Percentiles rank a stretch among this genome's conserved stretches.
phyloP scores from a whole-genome alignment of 305 asterid genomes.

The Salvia sclarea region DNA sequence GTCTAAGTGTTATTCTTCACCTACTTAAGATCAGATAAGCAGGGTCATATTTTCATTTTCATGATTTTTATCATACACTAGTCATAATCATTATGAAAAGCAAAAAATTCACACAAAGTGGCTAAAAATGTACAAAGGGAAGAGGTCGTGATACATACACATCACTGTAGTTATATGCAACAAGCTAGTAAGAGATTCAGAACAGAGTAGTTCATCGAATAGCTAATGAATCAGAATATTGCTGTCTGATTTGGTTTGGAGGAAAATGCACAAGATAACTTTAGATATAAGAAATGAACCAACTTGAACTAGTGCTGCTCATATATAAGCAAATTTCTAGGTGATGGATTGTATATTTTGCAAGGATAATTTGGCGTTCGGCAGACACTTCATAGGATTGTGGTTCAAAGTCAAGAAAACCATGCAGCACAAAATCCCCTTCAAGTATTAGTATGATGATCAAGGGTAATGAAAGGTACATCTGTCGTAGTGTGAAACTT shows the following conservation, averaged over 20 bases:
- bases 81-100: neutral
- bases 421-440: conserved; percentile 10
- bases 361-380: neutral
- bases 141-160: neutral
- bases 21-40: neutral
- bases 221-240: neutral
- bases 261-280: neutral
- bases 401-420: neutral
- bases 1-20: neutral
- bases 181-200: neutral
- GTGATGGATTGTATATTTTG: neutral
- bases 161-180: neutral
- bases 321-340: neutral
- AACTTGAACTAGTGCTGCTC: neutral
- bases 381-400: conserved; percentile 7
- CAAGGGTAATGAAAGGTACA: neutral
- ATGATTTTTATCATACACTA: neutral
- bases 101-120: neutral
- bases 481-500: neutral
- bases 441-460: neutral
- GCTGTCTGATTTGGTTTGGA: neutral
- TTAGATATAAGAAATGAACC: neutral
- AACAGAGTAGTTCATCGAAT: neutral
- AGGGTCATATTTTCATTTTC: neutral
- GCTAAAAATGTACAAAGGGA: neutral